Base-by-base conservation (phyloP, 2,329 filamentous ascomycete species). In the Diaporthe citriasiana region DNA sequence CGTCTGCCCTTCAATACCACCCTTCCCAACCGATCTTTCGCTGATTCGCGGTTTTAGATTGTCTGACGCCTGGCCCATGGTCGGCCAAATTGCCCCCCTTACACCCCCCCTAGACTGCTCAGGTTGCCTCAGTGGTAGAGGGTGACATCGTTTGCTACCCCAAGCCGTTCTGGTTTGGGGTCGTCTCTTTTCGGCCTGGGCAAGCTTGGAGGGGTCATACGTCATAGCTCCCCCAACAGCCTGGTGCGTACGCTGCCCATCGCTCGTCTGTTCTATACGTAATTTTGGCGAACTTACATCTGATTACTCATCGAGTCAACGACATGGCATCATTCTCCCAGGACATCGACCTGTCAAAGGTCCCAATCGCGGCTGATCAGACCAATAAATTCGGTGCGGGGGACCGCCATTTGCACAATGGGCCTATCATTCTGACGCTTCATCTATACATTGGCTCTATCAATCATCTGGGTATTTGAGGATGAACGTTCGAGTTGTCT, bases 251-350 rank as follows among this genome's bases (percentile, higher is more conserved):
- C 15, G 38, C 35, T 27, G 33, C 19, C 30, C 55, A 35, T 6
- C 22, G 30, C 33, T 5, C 10, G 4, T 4, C 19, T 33, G 35
- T 59, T 27, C 33, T 27, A 40, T 60, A 50, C 60, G 38, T 60
- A 60, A 42, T 15, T 60, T 65, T 33, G 40, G 4, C 2, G 15
- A 2, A 10, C 30, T 1, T 12, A 12, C 45, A 25, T 15, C 12
- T 51, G 63, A 66, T 66, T 51, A 66, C 63, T 66, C 63, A 66
- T 66, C 45, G 4, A 22, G 12, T 33, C 63, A 66, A 66, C 63
- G 63, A 66, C 63, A 66, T 66, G 45, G 45, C 25, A n/a, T n/a
- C 13, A 9, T n/a, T 22, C 35, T 13, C 59, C 15, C 27, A 15
- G 22, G 19, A 65, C 5, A 27, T 13, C 33, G n/a, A 13, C 1